Evolutionary conservation across 2,329 filamentous ascomycete genomes (phyloP).

Genomic region (Trichophyton equinum): DNA sequence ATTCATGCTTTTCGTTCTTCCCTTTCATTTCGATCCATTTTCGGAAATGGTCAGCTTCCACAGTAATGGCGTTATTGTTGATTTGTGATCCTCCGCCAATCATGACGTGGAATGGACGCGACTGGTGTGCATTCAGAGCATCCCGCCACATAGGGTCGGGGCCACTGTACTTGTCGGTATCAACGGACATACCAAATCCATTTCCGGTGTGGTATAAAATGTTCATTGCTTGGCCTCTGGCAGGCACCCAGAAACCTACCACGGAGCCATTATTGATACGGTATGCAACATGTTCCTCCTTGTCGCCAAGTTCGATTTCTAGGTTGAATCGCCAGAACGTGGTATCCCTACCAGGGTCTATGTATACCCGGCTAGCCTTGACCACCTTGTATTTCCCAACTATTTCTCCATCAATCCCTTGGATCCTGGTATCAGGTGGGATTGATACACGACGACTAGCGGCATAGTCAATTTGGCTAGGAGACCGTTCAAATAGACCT

Average conservation of each 20-base stretch:
- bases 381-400: constrained; percentile 72
- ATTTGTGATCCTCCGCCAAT: constrained; percentile 93
- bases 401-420: constrained; percentile 59
- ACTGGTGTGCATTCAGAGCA: constrained; percentile 83
- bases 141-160: constrained; percentile 96
- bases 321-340: constrained; percentile 98
- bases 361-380: constrained; percentile 66
- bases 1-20: constrained; percentile 62
- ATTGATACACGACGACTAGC: constrained; percentile 28
- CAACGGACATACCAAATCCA: constrained; percentile 72
- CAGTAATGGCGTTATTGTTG: constrained; percentile 78
- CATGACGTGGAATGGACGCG: constrained; percentile 93
- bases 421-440: constrained; percentile 36
- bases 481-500: constrained; percentile 64
- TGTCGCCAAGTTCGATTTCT: constrained; percentile 69
- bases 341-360: constrained; percentile 68
- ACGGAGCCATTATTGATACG: constrained; percentile 86
- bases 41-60: constrained; percentile 61
- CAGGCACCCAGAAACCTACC: constrained; percentile 89
- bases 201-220: constrained; percentile 99
- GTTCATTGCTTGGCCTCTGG: constrained; percentile 77
- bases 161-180: constrained; percentile 69
- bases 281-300: constrained; percentile 80
- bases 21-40: constrained; percentile 78
- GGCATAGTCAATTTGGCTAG: constrained; percentile 33